phyloP scores from a whole-genome alignment of 2,329 filamentous ascomycete species.

The Tolypocladium cylindrosporum region DNA sequence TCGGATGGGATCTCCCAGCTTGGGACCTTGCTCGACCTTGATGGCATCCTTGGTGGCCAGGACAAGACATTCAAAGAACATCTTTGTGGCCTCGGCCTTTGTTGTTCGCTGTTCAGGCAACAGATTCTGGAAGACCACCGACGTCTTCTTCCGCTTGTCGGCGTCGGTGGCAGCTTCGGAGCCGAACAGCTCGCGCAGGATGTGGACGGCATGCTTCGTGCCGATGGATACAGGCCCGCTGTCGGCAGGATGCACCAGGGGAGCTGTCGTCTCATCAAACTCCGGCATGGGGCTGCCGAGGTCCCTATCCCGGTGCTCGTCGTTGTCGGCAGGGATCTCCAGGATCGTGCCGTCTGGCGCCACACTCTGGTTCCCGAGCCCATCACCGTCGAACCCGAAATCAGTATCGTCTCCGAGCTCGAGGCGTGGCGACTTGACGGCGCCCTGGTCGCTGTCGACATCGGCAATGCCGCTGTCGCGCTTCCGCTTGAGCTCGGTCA shows the following conservation, averaged over 20 bases:
- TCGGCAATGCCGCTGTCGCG: slow-evolving; percentile 80
- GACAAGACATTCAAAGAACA: slow-evolving; percentile 97
- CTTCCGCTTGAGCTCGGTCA: slow-evolving; percentile 84
- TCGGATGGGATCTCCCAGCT: slow-evolving; percentile 68
- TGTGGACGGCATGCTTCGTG: slow-evolving; percentile 91
- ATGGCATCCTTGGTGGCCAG: slow-evolving; percentile 96
- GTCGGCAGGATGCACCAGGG: slow-evolving; percentile 70
- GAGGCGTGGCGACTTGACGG: slow-evolving; percentile 59
- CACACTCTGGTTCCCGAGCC: slow-evolving; percentile 42
- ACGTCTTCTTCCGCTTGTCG: slow-evolving; percentile 62
- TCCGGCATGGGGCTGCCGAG: slow-evolving; percentile 42
- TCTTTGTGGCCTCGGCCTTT: slow-evolving; percentile 90
- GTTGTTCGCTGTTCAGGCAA: slow-evolving; percentile 73
- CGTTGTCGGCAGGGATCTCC: slow-evolving; percentile 53
- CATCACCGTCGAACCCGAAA: slow-evolving; percentile 33
- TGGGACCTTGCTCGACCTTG: slow-evolving; percentile 80
- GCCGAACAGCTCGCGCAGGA: slow-evolving; percentile 83
- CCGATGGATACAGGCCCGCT: slow-evolving; percentile 80
- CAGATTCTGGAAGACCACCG: slow-evolving; percentile 83
- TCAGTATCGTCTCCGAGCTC: slow-evolving; percentile 60
- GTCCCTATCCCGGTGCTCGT: slow-evolving; percentile 34
- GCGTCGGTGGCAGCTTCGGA: slow-evolving; percentile 57
- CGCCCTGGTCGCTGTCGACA: slow-evolving; percentile 56
- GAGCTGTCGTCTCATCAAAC: slow-evolving; percentile 71
- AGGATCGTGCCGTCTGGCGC: slow-evolving; percentile 52